These are phyloP conservation scores for Calonectria pseudoturangicola DNA, from an alignment of 2,329 filamentous ascomycete species.

Conservation along the genomic window DNA sequence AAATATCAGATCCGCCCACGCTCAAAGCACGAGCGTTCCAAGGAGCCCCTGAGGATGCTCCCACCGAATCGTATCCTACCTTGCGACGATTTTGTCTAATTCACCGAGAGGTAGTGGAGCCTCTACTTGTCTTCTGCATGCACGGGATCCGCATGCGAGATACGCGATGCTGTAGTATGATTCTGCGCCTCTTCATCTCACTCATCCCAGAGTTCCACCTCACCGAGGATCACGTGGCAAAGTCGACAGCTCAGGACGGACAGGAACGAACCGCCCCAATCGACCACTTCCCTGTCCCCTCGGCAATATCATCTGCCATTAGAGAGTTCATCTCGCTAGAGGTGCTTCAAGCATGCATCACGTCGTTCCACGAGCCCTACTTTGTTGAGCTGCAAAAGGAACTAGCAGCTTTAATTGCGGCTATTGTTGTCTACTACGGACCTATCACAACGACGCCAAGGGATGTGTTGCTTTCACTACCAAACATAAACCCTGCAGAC, in stretches of 20 bases:
- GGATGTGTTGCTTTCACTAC: constrained; percentile 85
- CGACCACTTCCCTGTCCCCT: constrained; percentile 69
- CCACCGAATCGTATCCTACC: constrained; percentile 69
- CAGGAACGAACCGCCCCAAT: constrained; percentile 47
- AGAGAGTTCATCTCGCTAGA: constrained; percentile 93
- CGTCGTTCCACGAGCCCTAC: constrained; percentile 93
- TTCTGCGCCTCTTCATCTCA: constrained; percentile 89
- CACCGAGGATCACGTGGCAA: constrained; percentile 55
- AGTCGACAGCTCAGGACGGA: constrained; percentile 54
- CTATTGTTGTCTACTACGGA: constrained; percentile 87
- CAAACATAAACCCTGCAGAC: constrained; percentile 81
- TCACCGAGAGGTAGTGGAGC: constrained; percentile 86
- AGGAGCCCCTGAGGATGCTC: constrained; percentile 51
- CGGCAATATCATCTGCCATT: constrained; percentile 78
- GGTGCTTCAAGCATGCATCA: constrained; percentile 92
- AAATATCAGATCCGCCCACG: constrained; percentile 56
- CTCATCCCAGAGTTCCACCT: constrained; percentile 89
- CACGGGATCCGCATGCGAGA: constrained; percentile 94
- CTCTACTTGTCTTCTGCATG: constrained; percentile 92
- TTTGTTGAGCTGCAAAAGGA: constrained; percentile 98
- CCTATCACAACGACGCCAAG: constrained; percentile 81
- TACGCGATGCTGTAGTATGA: constrained; percentile 89
- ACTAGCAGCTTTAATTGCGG: constrained; percentile 89
- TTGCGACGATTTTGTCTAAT: constrained; percentile 90
- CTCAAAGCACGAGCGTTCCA: constrained; percentile 54